Conservation (phyloP, 352 stramenopile genomes). For the Phytophthora brassicae region DNA sequence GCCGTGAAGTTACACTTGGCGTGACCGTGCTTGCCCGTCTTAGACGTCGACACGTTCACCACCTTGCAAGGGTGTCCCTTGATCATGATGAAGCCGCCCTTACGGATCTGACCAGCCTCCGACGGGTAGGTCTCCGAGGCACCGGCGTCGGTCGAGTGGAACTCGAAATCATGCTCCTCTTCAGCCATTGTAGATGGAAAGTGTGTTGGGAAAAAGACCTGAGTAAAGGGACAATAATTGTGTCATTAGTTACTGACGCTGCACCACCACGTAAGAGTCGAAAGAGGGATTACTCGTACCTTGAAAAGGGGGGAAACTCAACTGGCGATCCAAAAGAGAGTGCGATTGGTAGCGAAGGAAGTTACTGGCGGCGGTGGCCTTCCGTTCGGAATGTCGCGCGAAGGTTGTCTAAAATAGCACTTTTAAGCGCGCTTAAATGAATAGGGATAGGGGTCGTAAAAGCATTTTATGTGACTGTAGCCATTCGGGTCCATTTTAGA, state of each 20-base stretch:
- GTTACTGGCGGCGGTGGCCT: background rate
- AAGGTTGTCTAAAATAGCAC: background rate
- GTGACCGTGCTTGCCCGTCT: conserved; percentile 99
- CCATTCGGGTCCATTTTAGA: too few relatives aligned
- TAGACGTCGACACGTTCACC: conserved; percentile 98
- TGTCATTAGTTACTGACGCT: background rate
- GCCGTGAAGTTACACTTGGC: conserved; percentile 99
- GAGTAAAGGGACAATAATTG: background rate
- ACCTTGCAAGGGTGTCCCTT: conserved; percentile 99
- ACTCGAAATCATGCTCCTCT: conserved; percentile 78
- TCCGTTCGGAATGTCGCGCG: background rate
- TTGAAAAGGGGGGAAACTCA: conserved; percentile 45
- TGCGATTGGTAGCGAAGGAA: conserved; percentile 13
- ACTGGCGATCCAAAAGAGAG: conserved; percentile 36
- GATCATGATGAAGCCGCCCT: conserved; percentile 99
- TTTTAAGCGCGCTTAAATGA: conserved; percentile 22
- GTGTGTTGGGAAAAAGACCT: conserved; percentile 21
- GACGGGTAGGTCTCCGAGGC: conserved; percentile 97
- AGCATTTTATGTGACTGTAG: background rate
- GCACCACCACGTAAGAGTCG: background rate
- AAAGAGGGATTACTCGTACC: conserved; percentile 29
- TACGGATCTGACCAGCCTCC: conserved; percentile 99
- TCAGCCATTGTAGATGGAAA: conserved; percentile 54
- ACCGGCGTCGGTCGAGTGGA: conserved; percentile 96
- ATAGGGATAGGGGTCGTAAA: background rate